phyloP scores from a whole-genome alignment of 352 stramenopile genomes.

The Phytopythium boreale region DNA sequence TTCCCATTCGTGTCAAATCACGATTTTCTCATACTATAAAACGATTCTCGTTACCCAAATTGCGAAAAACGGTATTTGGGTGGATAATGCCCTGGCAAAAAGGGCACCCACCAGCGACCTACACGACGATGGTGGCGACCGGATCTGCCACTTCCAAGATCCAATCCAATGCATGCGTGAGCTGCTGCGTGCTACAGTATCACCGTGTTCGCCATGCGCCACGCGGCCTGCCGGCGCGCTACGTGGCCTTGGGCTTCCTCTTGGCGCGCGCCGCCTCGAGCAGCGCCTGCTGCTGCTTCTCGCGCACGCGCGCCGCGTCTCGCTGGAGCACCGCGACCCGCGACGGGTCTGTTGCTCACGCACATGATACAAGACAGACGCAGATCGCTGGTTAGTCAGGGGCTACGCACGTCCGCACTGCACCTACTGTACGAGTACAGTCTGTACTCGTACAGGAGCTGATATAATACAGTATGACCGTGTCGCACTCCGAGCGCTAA shows the following conservation, averaged over 20 bases:
- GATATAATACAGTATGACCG: background rate
- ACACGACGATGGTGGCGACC: background rate
- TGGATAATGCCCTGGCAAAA: background rate
- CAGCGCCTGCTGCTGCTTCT: constrained; percentile 47
- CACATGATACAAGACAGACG: too few species aligned
- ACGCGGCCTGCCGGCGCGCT: constrained; percentile 8
- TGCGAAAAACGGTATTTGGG: background rate
- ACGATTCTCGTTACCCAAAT: too few species aligned
- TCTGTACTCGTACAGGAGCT: too few species aligned
- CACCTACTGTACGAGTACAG: too few species aligned
- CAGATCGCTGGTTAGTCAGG: too few species aligned
- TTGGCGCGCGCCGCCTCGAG: constrained; percentile 8
- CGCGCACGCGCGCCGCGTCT: constrained; percentile 55
- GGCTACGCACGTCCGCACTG: too few species aligned
- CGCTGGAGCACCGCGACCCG: constrained; percentile 50
- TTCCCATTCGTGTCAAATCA: too few species aligned
- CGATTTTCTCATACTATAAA: too few species aligned
- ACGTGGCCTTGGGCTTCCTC: constrained; percentile 22
- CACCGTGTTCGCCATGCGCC: background rate
- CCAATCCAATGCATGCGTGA: background rate
- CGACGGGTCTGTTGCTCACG: constrained; percentile 31
- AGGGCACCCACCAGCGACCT: background rate
- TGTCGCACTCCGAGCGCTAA: background rate
- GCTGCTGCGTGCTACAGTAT: background rate
- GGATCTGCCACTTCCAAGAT: background rate